These are phyloP conservation scores for Erysimum pusillum DNA, from an alignment of 441 rosid genomes.

Conservation along the genomic window DNA sequence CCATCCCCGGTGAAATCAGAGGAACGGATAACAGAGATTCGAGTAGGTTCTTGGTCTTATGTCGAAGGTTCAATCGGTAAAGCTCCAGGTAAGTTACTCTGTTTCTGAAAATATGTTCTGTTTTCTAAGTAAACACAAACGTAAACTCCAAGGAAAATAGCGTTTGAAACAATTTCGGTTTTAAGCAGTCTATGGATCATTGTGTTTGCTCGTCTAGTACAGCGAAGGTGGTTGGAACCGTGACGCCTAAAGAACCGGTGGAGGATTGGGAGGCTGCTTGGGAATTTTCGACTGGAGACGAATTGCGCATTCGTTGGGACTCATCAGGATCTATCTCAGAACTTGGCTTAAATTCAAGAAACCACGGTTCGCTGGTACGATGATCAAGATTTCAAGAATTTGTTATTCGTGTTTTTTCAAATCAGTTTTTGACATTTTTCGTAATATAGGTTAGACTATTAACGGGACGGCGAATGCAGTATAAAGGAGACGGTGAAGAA, in stretches of 20 bases:
- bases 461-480: constrained; percentile 76
- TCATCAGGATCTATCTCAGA: constrained; percentile 52
- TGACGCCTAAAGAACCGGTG: constrained; percentile 67
- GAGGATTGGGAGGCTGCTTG: constrained; percentile 71
- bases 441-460: constrained; percentile 59
- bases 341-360: constrained; percentile 55
- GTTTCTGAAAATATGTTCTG: neutral
- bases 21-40: constrained; percentile 77
- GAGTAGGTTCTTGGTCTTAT: constrained; percentile 92
- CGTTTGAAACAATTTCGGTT: neutral
- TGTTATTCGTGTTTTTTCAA: neutral
- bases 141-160: neutral
- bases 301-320: constrained; percentile 60
- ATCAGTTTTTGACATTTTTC: neutral
- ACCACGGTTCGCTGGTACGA: constrained; percentile 57
- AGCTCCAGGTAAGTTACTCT: constrained; percentile 84
- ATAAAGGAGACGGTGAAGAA: constrained; percentile 44
- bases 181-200: constrained; percentile 34
- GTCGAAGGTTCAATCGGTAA: constrained; percentile 84
- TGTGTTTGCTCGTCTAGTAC: constrained; percentile 65
- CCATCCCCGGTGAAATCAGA: constrained; percentile 76
- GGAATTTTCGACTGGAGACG: constrained; percentile 83
- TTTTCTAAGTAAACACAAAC: neutral
- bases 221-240: constrained; percentile 91
- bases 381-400: neutral